Percentiles rank a stretch among this genome's conserved stretches.
These are phyloP conservation scores for Leishmania braziliensis DNA, from an alignment of 208 protist genomes.

Conservation along the genomic window DNA sequence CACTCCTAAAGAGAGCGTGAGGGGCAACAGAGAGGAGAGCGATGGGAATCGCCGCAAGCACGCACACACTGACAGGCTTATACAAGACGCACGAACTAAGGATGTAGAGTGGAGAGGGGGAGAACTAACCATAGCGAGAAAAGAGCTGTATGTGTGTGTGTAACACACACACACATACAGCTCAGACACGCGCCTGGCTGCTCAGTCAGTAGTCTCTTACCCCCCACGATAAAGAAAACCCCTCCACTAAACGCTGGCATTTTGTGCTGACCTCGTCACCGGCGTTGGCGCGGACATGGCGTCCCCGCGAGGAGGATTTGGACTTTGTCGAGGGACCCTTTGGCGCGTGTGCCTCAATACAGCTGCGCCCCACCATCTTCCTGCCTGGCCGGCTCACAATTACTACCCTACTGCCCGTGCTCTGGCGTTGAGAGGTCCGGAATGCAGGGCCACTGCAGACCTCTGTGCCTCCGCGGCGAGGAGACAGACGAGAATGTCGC, in stretches of 20 bases:
- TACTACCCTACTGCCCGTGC: conserved; percentile 36
- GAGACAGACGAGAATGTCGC: conserved; percentile 13
- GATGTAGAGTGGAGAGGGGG: not conserved
- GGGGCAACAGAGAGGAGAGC: not conserved
- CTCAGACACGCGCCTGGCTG: not conserved
- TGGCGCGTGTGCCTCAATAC: not conserved
- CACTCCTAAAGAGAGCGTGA: too few species aligned
- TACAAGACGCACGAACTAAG: not conserved
- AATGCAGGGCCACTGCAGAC: not conserved
- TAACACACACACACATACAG: not conserved
- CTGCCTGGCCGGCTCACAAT: conserved; percentile 24
- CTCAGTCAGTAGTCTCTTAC: not conserved
- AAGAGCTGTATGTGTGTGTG: not conserved
- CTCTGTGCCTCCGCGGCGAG: not conserved
- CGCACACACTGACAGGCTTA: not conserved
- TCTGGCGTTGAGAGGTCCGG: conserved; percentile 21
- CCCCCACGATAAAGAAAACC: conserved; percentile 34
- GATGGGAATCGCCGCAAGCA: not conserved
- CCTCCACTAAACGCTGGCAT: conserved; percentile 40
- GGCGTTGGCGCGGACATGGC: not conserved
- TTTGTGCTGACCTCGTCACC: conserved; percentile 15
- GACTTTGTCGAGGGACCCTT: not conserved
- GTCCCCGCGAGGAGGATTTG: not conserved
- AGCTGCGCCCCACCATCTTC: not conserved
- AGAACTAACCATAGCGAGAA: not conserved